A percentile compares a stretch with the other conserved stretches of the same genome.
Conservation (phyloP, 306 rosid genomes). For the Corylus avellana region DNA sequence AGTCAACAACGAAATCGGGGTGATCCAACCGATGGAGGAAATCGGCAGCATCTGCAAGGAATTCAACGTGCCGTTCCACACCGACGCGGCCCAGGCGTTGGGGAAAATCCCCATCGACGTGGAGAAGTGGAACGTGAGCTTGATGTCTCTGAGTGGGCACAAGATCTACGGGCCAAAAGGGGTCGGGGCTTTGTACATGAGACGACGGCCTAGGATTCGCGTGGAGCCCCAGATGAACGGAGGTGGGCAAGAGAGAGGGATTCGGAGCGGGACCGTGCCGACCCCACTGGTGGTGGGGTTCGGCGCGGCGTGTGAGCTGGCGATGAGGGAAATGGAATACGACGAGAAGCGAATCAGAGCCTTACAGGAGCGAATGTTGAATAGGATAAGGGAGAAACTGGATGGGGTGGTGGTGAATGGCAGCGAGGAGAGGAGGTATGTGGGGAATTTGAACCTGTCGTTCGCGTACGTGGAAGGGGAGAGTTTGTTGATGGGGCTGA, state of each 20-base stretch:
- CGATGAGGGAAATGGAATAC: constrained; percentile 80
- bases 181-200: constrained; percentile 76
- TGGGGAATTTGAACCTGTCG: constrained; percentile 79
- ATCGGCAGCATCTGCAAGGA: constrained; percentile 84
- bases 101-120: constrained; percentile 87
- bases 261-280: constrained; percentile 89
- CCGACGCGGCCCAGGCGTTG: constrained; percentile 95
- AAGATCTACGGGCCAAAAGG: constrained; percentile 89
- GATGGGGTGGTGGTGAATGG: constrained; percentile 96
- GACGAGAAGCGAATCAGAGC: constrained; percentile 62
- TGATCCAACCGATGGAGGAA: constrained; percentile 83
- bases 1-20: constrained; percentile 96
- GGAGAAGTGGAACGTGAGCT: constrained; percentile 90
- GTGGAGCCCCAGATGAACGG: constrained; percentile 99
- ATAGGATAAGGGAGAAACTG: constrained; percentile 57
- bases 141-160: constrained; percentile 91
- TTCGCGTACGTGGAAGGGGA: constrained; percentile 92
- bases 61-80: constrained; percentile 72
- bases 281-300: constrained; percentile 85
- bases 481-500: constrained; percentile 93
- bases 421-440: constrained; percentile 74
- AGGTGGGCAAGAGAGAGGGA: constrained; percentile 95
- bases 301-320: constrained; percentile 88
- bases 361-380: constrained; percentile 64
- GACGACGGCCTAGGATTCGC: constrained; percentile 89